These are phyloP conservation scores for Phytophthora tentaculata DNA, from an alignment of 352 stramenopile species.

Conservation along the genomic window DNA sequence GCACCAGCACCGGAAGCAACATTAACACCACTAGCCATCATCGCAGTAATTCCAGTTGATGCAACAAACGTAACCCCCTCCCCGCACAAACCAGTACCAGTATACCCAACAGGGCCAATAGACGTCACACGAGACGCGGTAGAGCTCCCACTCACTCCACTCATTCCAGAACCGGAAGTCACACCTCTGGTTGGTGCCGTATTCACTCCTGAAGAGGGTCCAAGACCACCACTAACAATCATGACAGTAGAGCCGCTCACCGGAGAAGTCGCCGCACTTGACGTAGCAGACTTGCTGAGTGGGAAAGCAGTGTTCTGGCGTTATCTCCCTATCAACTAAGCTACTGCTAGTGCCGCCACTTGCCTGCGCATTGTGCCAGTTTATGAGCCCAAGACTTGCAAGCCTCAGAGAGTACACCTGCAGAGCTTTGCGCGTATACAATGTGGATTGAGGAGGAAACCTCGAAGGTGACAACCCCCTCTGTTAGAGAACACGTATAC, in stretches of 20 bases:
- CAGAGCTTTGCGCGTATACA: neutral
- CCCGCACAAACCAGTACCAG: too few relatives aligned
- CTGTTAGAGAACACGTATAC: neutral
- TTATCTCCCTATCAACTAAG: neutral
- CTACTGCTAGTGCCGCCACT: neutral
- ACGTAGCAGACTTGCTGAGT: neutral
- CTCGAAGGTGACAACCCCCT: conserved; percentile 9
- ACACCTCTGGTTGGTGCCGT: neutral
- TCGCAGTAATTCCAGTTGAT: neutral
- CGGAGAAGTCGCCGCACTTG: neutral
- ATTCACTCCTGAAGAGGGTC: neutral
- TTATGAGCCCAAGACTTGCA: neutral
- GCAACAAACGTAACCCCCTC: neutral
- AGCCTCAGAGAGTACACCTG: neutral
- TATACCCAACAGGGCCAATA: neutral
- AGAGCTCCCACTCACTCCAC: neutral
- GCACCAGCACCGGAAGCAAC: neutral
- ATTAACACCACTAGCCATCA: neutral
- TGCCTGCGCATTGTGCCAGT: neutral
- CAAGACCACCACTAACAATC: neutral
- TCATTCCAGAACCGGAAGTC: neutral
- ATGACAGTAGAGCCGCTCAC: neutral
- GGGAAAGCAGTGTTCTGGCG: neutral
- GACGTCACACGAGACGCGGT: neutral
- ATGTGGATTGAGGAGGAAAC: conserved; percentile 10